phyloP scores from a whole-genome alignment of 2,329 filamentous ascomycete genomes.

The Botryotinia calthae region DNA sequence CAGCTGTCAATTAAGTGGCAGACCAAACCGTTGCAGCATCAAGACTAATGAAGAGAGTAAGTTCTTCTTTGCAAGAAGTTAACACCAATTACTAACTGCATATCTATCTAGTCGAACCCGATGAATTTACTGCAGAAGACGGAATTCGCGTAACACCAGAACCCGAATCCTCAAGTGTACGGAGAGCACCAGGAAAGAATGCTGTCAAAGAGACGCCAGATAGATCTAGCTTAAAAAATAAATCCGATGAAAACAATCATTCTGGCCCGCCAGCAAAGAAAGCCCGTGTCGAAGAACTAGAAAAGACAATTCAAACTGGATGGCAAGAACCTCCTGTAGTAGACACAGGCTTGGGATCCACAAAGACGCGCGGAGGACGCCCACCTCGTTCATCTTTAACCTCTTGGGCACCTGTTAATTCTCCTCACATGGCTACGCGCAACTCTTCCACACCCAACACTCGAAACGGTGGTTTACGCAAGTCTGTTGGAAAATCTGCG shows the following conservation, averaged over 20 bases:
- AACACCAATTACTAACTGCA: background rate
- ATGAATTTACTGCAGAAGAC: slow-evolving; percentile 10
- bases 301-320: slow-evolving; percentile 25
- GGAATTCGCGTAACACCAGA: slow-evolving; percentile 3
- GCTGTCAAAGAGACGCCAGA: slow-evolving; percentile 10
- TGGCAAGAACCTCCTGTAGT: slow-evolving; percentile 36
- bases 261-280: slow-evolving; percentile 29
- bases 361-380: slow-evolving; percentile 12
- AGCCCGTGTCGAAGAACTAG: slow-evolving; percentile 27
- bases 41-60: slow-evolving; percentile 38
- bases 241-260: slow-evolving; percentile 11
- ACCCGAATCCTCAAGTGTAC: background rate
- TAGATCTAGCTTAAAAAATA: background rate
- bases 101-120: slow-evolving; percentile 11
- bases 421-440: slow-evolving; percentile 16
- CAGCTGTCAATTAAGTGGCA: slow-evolving; percentile 37
- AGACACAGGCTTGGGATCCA: slow-evolving; percentile 28
- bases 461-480: slow-evolving; percentile 8
- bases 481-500: background rate
- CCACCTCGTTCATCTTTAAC: slow-evolving; percentile 11
- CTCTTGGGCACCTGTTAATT: slow-evolving; percentile 35
- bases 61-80: slow-evolving; percentile 13
- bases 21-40: slow-evolving; percentile 38
- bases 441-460: slow-evolving; percentile 18
- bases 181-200: slow-evolving; percentile 7